phyloP scores from a whole-genome alignment of 352 stramenopile genomes.

The Pythium guiyangense region DNA sequence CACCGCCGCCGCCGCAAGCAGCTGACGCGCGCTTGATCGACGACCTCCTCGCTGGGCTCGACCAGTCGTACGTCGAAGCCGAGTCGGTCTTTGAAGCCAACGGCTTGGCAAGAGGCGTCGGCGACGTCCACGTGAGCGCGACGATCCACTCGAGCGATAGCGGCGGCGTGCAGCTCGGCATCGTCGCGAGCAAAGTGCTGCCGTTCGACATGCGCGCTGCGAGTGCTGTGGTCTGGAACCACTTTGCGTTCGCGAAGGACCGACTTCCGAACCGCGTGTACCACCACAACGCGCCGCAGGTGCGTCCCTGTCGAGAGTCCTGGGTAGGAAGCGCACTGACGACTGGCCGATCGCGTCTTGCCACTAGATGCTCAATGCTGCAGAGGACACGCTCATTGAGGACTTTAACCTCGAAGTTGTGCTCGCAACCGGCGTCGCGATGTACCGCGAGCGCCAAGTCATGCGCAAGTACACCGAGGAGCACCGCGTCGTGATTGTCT shows the following conservation, averaged over 20 bases:
- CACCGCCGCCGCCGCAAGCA: background rate
- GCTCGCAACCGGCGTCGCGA: slow-evolving; percentile 16
- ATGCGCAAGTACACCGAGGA: slow-evolving; percentile 23
- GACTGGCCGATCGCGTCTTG: background rate
- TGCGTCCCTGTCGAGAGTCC: background rate
- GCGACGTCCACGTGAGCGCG: slow-evolving; percentile 9
- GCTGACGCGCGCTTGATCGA: background rate
- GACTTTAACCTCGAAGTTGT: slow-evolving; percentile 30
- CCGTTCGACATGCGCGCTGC: slow-evolving; percentile 23
- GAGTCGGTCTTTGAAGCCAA: background rate
- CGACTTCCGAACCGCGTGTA: slow-evolving; percentile 22
- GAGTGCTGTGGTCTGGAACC: slow-evolving; percentile 26
- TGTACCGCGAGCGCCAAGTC: slow-evolving; percentile 31
- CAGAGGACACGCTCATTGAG: slow-evolving; percentile 36
- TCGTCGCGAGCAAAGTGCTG: slow-evolving; percentile 22
- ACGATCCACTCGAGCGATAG: background rate
- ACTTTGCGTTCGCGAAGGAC: slow-evolving; percentile 19
- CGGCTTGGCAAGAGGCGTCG: slow-evolving; percentile 2
- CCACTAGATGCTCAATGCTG: slow-evolving; percentile 4
- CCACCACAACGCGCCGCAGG: slow-evolving; percentile 19
- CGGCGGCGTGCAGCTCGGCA: slow-evolving; percentile 2
- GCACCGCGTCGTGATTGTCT: slow-evolving; percentile 38
- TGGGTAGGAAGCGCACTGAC: background rate
- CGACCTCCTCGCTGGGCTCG: background rate
- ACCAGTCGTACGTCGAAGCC: background rate